Evolutionary conservation across 1,284 basidiomycete genomes (phyloP), one percentile per base, ranked within the genome.

Genomic region (Pascua guehoae): DNA sequence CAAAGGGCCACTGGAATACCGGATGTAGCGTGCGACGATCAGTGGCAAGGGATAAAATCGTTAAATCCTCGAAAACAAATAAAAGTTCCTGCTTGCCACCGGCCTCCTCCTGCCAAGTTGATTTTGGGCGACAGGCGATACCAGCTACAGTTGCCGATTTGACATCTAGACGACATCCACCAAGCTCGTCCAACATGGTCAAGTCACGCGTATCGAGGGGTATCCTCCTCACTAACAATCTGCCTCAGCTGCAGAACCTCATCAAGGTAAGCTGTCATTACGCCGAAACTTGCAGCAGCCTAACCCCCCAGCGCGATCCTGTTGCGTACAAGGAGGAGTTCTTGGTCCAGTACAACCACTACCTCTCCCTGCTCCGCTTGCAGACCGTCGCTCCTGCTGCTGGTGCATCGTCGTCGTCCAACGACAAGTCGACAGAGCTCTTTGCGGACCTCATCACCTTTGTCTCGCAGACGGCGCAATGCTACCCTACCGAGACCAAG

Each of bases 331-430:
- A 86, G 72, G 94, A 98, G 66, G 96, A 99, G 70, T 99, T 98
- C 70, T 75, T 93, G n/a, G 91, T 94, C 63, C 96, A 98, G 82
- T 98, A 93, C 88, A 92, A 93, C 65, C 93, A 98, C 75, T 98
- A 93, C 78, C 85, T 89, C 67, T 89, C 87, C 57, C 86, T 91
- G 56, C 83, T 90, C 44, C 85, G 90, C 69, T 89, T 98, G 64
- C 72, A 76, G 53, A 68, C 71, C 4, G 64, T 74, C 0, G 64
- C 69, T 3, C 66, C 68, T 11, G 69, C 67, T 1, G 63, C 68
- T 10, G 58, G 60, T 0, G 48, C 67, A 1, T 62, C 67, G 11
- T 62, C 68, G 0, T 57, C 64, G 4, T 58, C 64, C 7, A 66
- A 64, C 38, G 67, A 74, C 73, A 90, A 93, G 74, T 86, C 88